Conservation (phyloP, 1,284 basidiomycete species). For the Meripilus lineatus region DNA sequence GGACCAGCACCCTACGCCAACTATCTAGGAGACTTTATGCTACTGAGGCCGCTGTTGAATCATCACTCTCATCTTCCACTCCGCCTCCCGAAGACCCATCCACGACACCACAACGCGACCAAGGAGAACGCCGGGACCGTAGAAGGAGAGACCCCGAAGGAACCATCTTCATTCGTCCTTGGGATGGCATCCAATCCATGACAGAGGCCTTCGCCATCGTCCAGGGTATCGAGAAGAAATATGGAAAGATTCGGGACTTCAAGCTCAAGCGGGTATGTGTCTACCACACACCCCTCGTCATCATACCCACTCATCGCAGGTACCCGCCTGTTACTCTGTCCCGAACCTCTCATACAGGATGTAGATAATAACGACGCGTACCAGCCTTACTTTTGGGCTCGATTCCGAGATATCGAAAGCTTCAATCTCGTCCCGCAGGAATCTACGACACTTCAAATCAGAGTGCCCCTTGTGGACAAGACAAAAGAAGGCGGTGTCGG, state of each 20-base stretch:
- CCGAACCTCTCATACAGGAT: constrained; percentile 1
- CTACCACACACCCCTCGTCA: not conserved
- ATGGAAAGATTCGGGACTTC: constrained; percentile 8
- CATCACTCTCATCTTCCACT: too few species aligned
- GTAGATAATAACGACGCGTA: not conserved
- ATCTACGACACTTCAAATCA: not conserved
- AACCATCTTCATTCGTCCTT: constrained; percentile 5
- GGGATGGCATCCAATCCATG: constrained; percentile 6
- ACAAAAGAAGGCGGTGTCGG: constrained; percentile 2
- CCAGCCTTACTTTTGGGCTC: not conserved
- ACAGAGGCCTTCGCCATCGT: constrained; percentile 6
- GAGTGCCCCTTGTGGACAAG: not conserved
- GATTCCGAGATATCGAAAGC: not conserved
- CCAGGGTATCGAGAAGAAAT: constrained; percentile 7
- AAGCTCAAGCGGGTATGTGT: constrained; percentile 6
- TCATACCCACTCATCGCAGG: not conserved
- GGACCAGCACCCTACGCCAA: too few species aligned
- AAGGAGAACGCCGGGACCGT: too few species aligned
- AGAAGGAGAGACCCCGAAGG: too few species aligned
- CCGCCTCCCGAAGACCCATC: too few species aligned
- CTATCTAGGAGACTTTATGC: too few species aligned
- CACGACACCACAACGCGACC: too few species aligned
- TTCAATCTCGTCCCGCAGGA: not conserved
- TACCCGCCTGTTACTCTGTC: not conserved
- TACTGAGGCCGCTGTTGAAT: too few species aligned